Percentiles rank a stretch among this genome's conserved stretches.
These are phyloP conservation scores for Rhizopus sp. DNA, from an alignment of 371 early-diverging fungal genomes.

Conservation along the genomic window DNA sequence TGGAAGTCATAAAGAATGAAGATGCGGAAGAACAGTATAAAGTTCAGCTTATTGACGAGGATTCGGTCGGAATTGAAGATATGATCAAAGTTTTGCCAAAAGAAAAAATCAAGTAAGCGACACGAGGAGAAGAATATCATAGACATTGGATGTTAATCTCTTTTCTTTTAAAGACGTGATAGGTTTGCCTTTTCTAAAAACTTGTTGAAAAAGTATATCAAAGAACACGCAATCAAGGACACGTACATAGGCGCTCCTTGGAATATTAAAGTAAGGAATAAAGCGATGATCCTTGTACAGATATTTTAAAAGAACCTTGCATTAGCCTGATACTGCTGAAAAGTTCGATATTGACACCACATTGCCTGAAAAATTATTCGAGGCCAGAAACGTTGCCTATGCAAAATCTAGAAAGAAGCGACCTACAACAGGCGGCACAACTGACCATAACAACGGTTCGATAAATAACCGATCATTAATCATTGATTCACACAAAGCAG, in stretches of 20 bases:
- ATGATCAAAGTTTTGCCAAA: constrained; percentile 30
- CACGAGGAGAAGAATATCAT: too few species aligned
- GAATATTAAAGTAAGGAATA: constrained; percentile 58
- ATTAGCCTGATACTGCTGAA: constrained; percentile 41
- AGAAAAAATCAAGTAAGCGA: constrained; percentile 36
- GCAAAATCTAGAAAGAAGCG: constrained; percentile 51
- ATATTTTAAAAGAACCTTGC: background rate
- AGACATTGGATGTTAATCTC: background rate
- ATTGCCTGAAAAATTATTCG: constrained; percentile 50
- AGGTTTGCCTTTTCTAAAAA: constrained; percentile 71
- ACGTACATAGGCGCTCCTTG: constrained; percentile 75
- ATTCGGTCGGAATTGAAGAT: constrained; percentile 41
- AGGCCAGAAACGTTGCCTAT: constrained; percentile 43
- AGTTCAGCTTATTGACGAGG: constrained; percentile 41
- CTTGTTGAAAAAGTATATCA: constrained; percentile 69
- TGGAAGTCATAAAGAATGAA: constrained; percentile 14
- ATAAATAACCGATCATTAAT: constrained; percentile 6
- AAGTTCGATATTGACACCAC: constrained; percentile 54
- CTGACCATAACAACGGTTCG: constrained; percentile 14
- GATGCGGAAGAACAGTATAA: constrained; percentile 17
- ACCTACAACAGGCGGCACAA: constrained; percentile 4
- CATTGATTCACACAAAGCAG: constrained; percentile 33
- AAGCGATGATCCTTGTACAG: background rate
- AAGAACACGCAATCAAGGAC: constrained; percentile 68
- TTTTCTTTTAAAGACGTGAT: constrained; percentile 51